Evolutionary conservation across 2,329 filamentous ascomycete species (phyloP).

Genomic region (Huntiella bhutanensis): DNA sequence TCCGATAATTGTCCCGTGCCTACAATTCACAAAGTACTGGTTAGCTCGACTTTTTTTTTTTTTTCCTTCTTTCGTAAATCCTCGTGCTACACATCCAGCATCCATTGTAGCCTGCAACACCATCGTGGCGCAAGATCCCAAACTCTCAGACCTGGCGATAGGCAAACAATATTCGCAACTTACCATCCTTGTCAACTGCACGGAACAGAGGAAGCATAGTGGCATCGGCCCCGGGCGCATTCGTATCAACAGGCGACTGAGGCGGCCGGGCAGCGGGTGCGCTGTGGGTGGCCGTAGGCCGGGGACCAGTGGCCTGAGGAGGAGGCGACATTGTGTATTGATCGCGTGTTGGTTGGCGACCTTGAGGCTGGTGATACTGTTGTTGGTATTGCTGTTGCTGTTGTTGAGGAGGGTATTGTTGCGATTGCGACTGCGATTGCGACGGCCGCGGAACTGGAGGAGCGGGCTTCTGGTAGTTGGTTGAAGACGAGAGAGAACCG

Average conservation of each 20-base stretch:
- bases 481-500: conserved; percentile 6
- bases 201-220: conserved; percentile 70
- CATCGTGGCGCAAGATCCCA: too few relatives aligned
- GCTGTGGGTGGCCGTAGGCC: conserved; percentile 27
- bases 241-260: conserved; percentile 36
- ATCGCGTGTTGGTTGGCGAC: conserved; percentile 14
- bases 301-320: conserved; percentile 24
- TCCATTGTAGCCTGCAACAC: too few relatives aligned
- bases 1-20: conserved; percentile 70
- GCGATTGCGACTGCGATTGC: conserved; percentile 13
- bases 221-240: conserved; percentile 37
- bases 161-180: conserved; percentile 13
- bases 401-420: conserved; percentile 7
- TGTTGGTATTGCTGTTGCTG: conserved; percentile 1
- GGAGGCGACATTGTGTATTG: conserved; percentile 31
- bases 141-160: too few relatives aligned
- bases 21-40: conserved; percentile 14
- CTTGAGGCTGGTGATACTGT: conserved; percentile 8
- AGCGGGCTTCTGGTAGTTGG: conserved; percentile 13
- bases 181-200: conserved; percentile 73
- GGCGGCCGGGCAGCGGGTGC: conserved; percentile 43
- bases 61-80: too few relatives aligned
- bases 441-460: conserved; percentile 22
- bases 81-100: too few relatives aligned
- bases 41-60: too few relatives aligned